Evolutionary conservation across 768 basidiomycete genomes (phyloP).

Genomic region (Lactifluus pinguis): DNA sequence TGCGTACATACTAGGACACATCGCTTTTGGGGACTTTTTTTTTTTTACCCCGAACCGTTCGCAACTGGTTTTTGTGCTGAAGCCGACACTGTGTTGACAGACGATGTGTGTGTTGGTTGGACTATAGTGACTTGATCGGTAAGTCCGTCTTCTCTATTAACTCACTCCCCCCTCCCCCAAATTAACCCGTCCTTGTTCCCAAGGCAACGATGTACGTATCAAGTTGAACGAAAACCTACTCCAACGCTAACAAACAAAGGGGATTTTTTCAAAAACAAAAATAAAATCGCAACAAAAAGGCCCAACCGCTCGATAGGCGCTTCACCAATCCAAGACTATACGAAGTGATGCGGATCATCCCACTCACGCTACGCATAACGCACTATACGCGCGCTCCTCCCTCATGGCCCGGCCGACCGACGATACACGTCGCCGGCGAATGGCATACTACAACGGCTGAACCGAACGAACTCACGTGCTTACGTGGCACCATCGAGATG

Average conservation of each 20-base stretch:
- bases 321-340: constrained; percentile 27
- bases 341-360: constrained; percentile 47
- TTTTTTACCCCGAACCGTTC: too few relatives aligned
- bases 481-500: constrained; percentile 40
- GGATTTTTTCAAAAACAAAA: too few relatives aligned
- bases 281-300: constrained; percentile 3
- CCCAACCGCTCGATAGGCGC: constrained; percentile 18
- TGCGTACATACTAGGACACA: constrained; percentile 23
- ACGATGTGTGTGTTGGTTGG: constrained; percentile 51
- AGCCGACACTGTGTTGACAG: constrained; percentile 23
- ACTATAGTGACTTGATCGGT: constrained; percentile 47
- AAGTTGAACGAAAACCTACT: too few relatives aligned
- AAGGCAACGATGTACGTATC: constrained; percentile 33
- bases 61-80: neutral
- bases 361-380: constrained; percentile 36
- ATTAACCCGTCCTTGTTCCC: too few relatives aligned
- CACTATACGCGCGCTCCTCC: constrained; percentile 23
- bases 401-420: constrained; percentile 32
- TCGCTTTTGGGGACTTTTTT: too few relatives aligned
- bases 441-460: constrained; percentile 28
- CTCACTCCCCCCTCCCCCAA: neutral
- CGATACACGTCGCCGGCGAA: constrained; percentile 43
- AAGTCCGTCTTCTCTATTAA: constrained; percentile 20
- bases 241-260: too few relatives aligned
- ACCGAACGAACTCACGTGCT: constrained; percentile 29